Evolutionary conservation across 2,329 filamentous ascomycete species (phyloP), one percentile per base, ranked within the genome.

Genomic region (Colletotrichum endophyticum): DNA sequence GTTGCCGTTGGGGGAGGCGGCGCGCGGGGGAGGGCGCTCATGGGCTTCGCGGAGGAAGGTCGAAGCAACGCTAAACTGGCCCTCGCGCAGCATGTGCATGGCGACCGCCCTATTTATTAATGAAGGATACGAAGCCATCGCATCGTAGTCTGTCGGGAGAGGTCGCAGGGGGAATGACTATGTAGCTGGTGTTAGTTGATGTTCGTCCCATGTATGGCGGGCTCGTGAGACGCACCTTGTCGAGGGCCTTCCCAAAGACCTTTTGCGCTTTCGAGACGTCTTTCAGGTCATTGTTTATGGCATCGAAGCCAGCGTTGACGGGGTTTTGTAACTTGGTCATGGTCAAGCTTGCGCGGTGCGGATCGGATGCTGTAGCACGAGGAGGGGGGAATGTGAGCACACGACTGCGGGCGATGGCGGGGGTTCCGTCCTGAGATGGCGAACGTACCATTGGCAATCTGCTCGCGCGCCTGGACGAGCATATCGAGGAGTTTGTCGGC

Each of bases 21-120:
- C 27, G 16, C 49, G 44, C 2, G 61, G 68, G 12, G 73, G 73
- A 34, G 82, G 81, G n/a, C 85, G 83, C 59, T 87, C 84, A 75
- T 87, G 85, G 19, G 88, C 91, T 87, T 99, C 97, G 16, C 90
- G 87, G 66, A 98, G 91, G 80, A 99, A 98, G 2, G 93, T 95
- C 19, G 93, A 92, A 15, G 96, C 96, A 3, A 98, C 96, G 27
- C 90, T 90, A 84, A 99, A 99, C 82, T 98, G 95, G 66, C 97
- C 97, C 86, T 99, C 96, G 56, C 97, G 95, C 53, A 99, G 90
- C 27, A 99, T 91, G 83, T 99, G 97, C 96, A 99, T 78, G 12
- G 95, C 95, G 80, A 99, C 98, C 8, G 97, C 96, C 73, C 96
- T 92, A 85, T 98, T 98, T 82, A 99, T 95, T 15, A 98, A 89